These are phyloP conservation scores for Sporothrix dimorphospora DNA, from an alignment of 2,329 filamentous ascomycete genomes.

Conservation along the genomic window DNA sequence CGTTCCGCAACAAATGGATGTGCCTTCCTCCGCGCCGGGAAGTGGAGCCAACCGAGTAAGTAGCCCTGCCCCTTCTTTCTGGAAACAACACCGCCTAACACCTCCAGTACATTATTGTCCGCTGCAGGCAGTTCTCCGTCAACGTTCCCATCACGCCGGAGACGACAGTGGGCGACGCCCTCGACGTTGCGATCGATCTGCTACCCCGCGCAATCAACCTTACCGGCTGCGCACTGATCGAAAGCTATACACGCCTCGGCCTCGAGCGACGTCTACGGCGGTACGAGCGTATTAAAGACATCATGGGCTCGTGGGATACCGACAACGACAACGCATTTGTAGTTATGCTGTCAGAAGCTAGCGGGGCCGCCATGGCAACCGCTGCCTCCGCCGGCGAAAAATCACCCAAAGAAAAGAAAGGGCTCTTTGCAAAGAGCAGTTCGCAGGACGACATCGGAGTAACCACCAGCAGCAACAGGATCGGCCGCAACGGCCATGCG, in stretches of 20 bases:
- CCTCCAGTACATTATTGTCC: constrained; percentile 53
- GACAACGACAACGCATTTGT: constrained; percentile 77
- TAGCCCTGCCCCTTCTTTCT: not conserved
- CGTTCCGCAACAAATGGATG: constrained; percentile 60
- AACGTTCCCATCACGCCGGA: constrained; percentile 72
- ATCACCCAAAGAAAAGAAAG: constrained; percentile 6
- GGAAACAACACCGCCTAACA: not conserved
- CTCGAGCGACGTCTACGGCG: constrained; percentile 80
- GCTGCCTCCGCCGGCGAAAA: not conserved
- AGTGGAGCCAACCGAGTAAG: constrained; percentile 59
- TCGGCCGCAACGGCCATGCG: constrained; percentile 38
- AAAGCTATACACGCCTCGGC: constrained; percentile 74
- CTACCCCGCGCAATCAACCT: constrained; percentile 68
- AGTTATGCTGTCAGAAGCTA: constrained; percentile 56
- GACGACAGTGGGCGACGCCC: constrained; percentile 74
- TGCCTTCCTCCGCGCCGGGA: constrained; percentile 79
- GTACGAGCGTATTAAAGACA: constrained; percentile 83
- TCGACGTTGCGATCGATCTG: constrained; percentile 65
- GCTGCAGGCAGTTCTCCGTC: constrained; percentile 70
- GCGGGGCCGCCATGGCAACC: not conserved
- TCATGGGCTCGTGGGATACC: constrained; percentile 90
- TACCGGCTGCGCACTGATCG: constrained; percentile 70
- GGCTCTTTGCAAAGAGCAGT: constrained; percentile 3
- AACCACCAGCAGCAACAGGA: not conserved
- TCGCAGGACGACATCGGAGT: not conserved